Percentiles rank a stretch among this genome's conserved stretches.
Evolutionary conservation across 805 yeast genomes (phyloP).

Genomic region (Saturnispora diversa): DNA sequence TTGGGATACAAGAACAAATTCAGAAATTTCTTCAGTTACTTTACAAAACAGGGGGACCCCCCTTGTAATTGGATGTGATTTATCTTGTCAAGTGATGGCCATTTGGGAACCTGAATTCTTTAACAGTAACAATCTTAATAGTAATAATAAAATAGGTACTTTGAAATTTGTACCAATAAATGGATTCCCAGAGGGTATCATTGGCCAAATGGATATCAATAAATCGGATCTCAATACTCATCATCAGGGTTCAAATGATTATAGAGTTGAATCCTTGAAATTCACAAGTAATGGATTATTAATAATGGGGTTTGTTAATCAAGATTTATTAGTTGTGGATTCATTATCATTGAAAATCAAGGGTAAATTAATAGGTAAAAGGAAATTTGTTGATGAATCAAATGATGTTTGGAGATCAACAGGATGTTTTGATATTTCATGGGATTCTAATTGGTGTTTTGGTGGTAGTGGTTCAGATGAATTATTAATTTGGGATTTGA

Average conservation of each 20-base stretch:
- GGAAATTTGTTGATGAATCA: constrained; percentile 27
- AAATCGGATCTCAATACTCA: not conserved
- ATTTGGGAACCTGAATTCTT: constrained; percentile 43
- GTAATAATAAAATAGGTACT: constrained; percentile 7
- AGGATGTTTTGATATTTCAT: constrained; percentile 53
- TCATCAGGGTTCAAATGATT: not conserved
- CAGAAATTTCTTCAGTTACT: constrained; percentile 51
- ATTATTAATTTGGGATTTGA: constrained; percentile 45
- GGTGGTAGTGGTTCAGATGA: constrained; percentile 53
- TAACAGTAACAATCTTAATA: too few species aligned
- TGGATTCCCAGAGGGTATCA: constrained; percentile 17
- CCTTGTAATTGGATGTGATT: constrained; percentile 38
- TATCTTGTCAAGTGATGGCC: constrained; percentile 76
- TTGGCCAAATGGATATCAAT: constrained; percentile 34
- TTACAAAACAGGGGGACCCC: not conserved
- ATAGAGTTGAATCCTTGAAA: constrained; percentile 22
- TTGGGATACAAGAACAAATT: constrained; percentile 76
- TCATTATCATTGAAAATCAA: constrained; percentile 17
- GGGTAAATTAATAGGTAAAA: constrained; percentile 38
- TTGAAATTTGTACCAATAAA: constrained; percentile 19
- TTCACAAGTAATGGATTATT: constrained; percentile 55
- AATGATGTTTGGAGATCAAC: constrained; percentile 35
- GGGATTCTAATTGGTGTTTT: constrained; percentile 56
- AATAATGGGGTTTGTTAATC: constrained; percentile 46
- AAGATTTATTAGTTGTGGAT: constrained; percentile 43